Evolutionary conservation across 2,329 filamentous ascomycete species (phyloP), one percentile per base, ranked within the genome.

Genomic region (Penicillium sp.): DNA sequence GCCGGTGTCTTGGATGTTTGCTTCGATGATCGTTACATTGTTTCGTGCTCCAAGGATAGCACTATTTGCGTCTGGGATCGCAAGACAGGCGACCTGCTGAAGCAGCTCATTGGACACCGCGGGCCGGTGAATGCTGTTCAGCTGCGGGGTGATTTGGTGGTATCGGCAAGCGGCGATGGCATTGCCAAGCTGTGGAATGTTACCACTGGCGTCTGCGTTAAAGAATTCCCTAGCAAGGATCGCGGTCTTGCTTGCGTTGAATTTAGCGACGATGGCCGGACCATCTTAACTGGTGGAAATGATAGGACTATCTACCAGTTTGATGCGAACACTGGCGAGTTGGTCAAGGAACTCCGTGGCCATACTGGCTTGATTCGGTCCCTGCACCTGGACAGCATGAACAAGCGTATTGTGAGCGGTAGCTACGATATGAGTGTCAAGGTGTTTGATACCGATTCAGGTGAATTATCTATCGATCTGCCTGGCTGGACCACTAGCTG

Each of bases 81-180:
- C 42, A 77, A 84, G 51, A 94, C 90, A 0, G 90, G 91, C 31
- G 77, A 79, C 9, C 80, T 95, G 43, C 75, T 96, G 44, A 90
- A 90, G 67, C 89, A 90, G 66, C 83, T 99, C 45, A 83, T 85
- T 31, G 94, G 93, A 7, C 94, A 99, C 73, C 82, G 86, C 2
- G 94, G 94, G 0, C 94, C 94, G 1, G 94, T 99, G 63, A 99
- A 99, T 69, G 92, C 94, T 1, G 92, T 99, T 5, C 93, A 97
- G 76, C 85, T 99, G 73, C 89, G 93, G 50, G 93, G 92, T 56
- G 93, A 96, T 75, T 88, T 92, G 6, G 87, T 97, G 45, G 92
- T 97, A 26, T 96, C 90, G 44, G 96, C 94, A 69, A 94, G 90
- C 51, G 94, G 94, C 52, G 94, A 99, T 73, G 94, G 94, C 65